Evolutionary conservation across 192 early-diverging fungal species (phyloP), one percentile per base, ranked within the genome.

Genomic region (Coemansia aciculifera): DNA sequence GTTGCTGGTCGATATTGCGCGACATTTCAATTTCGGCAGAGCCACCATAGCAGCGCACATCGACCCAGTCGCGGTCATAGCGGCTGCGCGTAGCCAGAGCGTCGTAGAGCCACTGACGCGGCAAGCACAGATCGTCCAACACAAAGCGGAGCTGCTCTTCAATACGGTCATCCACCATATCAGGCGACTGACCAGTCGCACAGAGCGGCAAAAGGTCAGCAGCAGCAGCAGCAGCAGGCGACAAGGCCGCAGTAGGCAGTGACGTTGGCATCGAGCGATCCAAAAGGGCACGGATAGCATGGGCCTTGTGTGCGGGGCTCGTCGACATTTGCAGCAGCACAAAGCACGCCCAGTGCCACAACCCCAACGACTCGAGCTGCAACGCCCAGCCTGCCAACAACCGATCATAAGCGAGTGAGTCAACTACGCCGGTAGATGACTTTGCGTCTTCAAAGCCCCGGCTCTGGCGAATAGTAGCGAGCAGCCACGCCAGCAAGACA

Each of bases 271-370:
- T 67, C 39, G 73, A 71, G 10, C 78, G 72, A 43, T 77, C 69
- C 3, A 79, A 31, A 24, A 77, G 38, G 1, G 71, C 57, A 4
- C 79, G 83, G 29, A 93, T 84, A 0, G 85, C 73, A 12, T 67
- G 39, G 23, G 82, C 85, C 6, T 86, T 78, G n/a, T 78, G 75
- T 3, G 40, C 15, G 0, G 63, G 49, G 34, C 80, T 72, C 2
- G 71, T 64, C 9, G 84, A 78, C 57, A 96, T 68, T 66, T 90
- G 92, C 57, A 92, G 68, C 5, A 86, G 79, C 24, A 94, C 89
- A 84, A 87, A 96, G 39, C 90, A 74, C 3, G 93, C 88, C 94
- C 93, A 96, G 38, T 93, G 74, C 91, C 92, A 95, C 27, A 93
- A 72, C 0, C 93, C 94, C 34, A 92, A 46, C 0, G 60, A 51